Evolutionary conservation across 805 yeast species (phyloP), one percentile per base, ranked within the genome.

Genomic region (Isabelozyma pseudorhagii): DNA sequence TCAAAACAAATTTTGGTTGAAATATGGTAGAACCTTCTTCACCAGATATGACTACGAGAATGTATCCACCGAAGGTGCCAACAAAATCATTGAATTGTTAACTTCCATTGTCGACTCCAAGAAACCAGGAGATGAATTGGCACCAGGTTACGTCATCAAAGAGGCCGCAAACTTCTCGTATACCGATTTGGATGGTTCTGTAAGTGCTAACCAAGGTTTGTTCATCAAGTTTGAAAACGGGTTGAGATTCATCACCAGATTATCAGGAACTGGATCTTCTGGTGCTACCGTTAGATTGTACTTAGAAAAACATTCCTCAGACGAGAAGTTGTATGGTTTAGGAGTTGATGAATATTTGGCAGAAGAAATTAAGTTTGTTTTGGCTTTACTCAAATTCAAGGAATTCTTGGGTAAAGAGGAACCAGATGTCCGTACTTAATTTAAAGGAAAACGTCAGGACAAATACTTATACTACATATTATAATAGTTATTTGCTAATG

Each of bases 261-360:
- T 94, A 55, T 90, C 97, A 0, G 99, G 99, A 49, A 93, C 99
- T 2, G 99, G 99, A 13, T 91, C 97, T 1, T 85, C 96, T 1
- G 99, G 99, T 45, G 98, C 99, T 17, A 93, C 99, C 5, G 91
- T 94, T 52, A 83, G 99, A 69, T 77, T 93, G 58, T 93, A 93
- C 72, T 73, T 93, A 63, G 98, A 93, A 71, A 86, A 85, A 68
- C 90, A 87, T 72, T 82, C 88, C 25, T 58, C 68, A 44, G 94
- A 89, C 62, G 60, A 68, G 46, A 54, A 80, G 15, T 77, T 77
- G 40, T 81, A 78, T 61, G 61, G 60, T 6, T 54, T 68, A 55
- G 67, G 75, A 44, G 93, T 91, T 10, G 87, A 87, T 57, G 84
- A 83, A 44, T 93, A 74, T 69, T 78, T 93, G 62, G 74, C 74